Base-by-base conservation (phyloP, 306 rosid genomes). In the Trifolium fragiferum region DNA sequence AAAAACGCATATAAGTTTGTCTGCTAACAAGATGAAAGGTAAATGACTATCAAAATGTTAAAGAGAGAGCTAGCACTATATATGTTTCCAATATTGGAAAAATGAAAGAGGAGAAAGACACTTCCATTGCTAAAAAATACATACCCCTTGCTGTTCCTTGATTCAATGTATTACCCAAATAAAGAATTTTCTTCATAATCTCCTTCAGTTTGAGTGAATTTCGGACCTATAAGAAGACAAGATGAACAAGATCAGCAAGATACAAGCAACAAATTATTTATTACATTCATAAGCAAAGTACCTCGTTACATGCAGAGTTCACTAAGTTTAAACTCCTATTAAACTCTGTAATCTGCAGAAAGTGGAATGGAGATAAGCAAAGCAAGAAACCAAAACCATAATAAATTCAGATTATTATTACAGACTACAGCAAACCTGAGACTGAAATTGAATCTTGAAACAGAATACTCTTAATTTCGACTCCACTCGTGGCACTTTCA, bases 71-170 rank as follows among this genome's bases (percentile, higher is more conserved):
- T 23, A 66, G 70, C 72, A 58, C 5, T 41, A n/a, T 50, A 73
- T 37, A 37, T 66, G 35, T 64, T 65, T 40, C 60, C 74, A 50
- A 68, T 66, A 66, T 67, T 41, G 43, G 66, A 62, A 19, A 44
- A 33, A 18, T 72, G 50, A 60, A 61, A 25, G 74, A 20, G 47
- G 55, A 73, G 54, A 59, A 30, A 79, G 75, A 60, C 40, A 75
- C 44, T 80, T 35, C 13, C 32, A 21, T 66, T 40, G 62, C 18
- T 10, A 57, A 35, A 73, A 66, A 60, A 50, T 32, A 63, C 91
- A 77, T 85, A 90, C 98, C 98, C 87, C 98, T 88, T 54, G 98
- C 98, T 68, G 96, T 93, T 80, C 98, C 98, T 86, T 93, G 94
- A 78, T 93, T 93, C 84, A 93, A 78, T 57, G 94, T 88, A 73